phyloP scores from a whole-genome alignment of 1,139 yeast genomes.

The Meyerozyma elateridarum region DNA sequence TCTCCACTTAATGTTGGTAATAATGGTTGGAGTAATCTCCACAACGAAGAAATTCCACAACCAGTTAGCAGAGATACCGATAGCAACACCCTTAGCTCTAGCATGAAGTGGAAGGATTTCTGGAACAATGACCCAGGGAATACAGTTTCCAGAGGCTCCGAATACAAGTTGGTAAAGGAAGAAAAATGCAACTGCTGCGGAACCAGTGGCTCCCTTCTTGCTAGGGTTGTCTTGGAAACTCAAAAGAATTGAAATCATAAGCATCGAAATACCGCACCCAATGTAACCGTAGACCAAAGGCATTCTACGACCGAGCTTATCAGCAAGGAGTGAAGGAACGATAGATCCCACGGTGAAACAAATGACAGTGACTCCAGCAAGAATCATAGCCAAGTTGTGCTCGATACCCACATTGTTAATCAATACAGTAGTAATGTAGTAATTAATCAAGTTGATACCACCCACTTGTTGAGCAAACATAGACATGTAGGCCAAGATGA shows the following conservation, averaged over 20 bases:
- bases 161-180: constrained; percentile 12
- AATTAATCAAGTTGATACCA: too few species aligned
- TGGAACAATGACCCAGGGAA: constrained; percentile 22
- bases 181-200: constrained; percentile 15
- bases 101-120: constrained; percentile 22
- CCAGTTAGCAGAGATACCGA: too few species aligned
- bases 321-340: constrained; percentile 4
- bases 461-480: too few species aligned
- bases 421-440: too few species aligned
- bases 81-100: constrained; percentile 28
- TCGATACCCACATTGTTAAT: too few species aligned
- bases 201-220: constrained; percentile 6
- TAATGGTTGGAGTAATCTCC: constrained; percentile 26
- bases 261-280: constrained; percentile 12
- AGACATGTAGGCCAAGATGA: too few species aligned
- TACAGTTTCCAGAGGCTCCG: constrained; percentile 25
- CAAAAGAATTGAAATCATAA: constrained; percentile 11
- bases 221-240: too few species aligned
- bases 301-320: constrained; percentile 5
- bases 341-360: constrained; percentile 7
- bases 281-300: constrained; percentile 4
- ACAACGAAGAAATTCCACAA: too few species aligned
- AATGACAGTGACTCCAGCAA: too few species aligned
- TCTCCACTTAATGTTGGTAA: constrained; percentile 21
- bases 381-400: too few species aligned